Evolutionary conservation across 1,139 yeast genomes (phyloP), one percentile per base, ranked within the genome.

Genomic region (Blastobotrys indianensis): DNA sequence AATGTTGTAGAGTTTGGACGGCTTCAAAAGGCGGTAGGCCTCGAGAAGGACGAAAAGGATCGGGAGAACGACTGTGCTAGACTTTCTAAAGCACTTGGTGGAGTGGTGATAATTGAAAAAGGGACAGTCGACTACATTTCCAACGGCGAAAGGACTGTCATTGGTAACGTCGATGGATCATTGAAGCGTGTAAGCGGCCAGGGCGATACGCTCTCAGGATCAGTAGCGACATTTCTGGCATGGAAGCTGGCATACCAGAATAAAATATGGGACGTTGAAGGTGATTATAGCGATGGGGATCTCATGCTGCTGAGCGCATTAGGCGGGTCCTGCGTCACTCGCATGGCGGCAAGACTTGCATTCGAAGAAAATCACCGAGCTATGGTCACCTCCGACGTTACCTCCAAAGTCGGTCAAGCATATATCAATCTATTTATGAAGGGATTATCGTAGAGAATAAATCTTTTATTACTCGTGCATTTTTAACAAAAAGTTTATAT

Each of bases 1-100:
- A 92, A 92, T 61, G 82, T 86, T 8, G 82, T 83, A 39, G 98
- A 92, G 63, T 87, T 88, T 60, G 72, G 74, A 48, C 69, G 97
- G 32, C 66, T 90, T 7, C 76, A 77, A 33, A 69, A 77, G 17
- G 72, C 79, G 0, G 60, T 73, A 32, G 70, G 69, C 56, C 67
- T 37, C 62, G 66, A 11, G 69, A 65, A 41, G 52, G 59, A 20
- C 51, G 45, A 42, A 36, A 40, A 20, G 47, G 37, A 43, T 35
- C 30, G 44, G 10, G 66, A 23, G 57, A 64, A 48, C 11, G 49
- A 46, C 23, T 44, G 49, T 45, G 39, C 38, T 36, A 51, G 57
- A 37, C 65, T 88, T n/a, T 79, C 94, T 0, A 59, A 68, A 31
- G 60, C 63, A 20, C 66, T 87, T 35, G 85, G 83, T 1, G 78